A percentile compares a stretch with the other conserved stretches of the same genome.
Conservation (phyloP, 2,329 filamentous ascomycete species). For the Calonectria honghensis region DNA sequence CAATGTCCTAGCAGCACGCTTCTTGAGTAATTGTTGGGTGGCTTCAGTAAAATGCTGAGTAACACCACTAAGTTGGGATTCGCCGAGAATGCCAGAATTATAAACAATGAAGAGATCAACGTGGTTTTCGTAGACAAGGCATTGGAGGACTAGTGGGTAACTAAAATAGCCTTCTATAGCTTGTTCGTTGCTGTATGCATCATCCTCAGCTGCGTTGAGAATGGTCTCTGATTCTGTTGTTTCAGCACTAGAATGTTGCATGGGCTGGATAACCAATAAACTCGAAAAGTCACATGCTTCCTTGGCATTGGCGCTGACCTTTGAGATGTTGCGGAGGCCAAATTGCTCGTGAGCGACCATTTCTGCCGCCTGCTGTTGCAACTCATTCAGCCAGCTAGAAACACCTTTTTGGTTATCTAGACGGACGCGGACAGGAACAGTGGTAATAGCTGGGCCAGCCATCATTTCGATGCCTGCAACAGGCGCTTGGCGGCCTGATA, state of each 20-base stretch:
- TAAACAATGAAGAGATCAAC: constrained; percentile 26
- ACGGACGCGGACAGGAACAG: constrained; percentile 48
- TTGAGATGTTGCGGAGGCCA: constrained; percentile 47
- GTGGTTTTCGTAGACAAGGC: constrained; percentile 6
- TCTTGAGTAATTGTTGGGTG: constrained; percentile 20
- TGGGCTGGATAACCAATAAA: constrained; percentile 42
- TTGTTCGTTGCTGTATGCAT: constrained; percentile 9
- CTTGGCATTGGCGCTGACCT: constrained; percentile 31
- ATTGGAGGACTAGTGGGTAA: constrained; percentile 26
- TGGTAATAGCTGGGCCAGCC: constrained; percentile 58
- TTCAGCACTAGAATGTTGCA: not conserved
- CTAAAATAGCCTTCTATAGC: constrained; percentile 24
- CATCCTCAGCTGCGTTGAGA: constrained; percentile 36
- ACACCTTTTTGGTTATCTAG: constrained; percentile 54
- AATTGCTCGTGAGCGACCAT: constrained; percentile 43
- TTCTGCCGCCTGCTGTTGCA: constrained; percentile 44
- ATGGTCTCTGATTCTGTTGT: not conserved
- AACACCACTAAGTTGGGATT: constrained; percentile 17
- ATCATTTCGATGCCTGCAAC: constrained; percentile 49
- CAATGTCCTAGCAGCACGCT: not conserved
- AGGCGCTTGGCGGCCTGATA: constrained; percentile 38
- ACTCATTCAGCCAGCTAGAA: constrained; percentile 58
- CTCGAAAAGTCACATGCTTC: constrained; percentile 31
- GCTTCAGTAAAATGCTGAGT: constrained; percentile 27
- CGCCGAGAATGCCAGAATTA: constrained; percentile 11